Evolutionary conservation across 345 rosid species (phyloP).

Genomic region (Citrus cavaleriei): DNA sequence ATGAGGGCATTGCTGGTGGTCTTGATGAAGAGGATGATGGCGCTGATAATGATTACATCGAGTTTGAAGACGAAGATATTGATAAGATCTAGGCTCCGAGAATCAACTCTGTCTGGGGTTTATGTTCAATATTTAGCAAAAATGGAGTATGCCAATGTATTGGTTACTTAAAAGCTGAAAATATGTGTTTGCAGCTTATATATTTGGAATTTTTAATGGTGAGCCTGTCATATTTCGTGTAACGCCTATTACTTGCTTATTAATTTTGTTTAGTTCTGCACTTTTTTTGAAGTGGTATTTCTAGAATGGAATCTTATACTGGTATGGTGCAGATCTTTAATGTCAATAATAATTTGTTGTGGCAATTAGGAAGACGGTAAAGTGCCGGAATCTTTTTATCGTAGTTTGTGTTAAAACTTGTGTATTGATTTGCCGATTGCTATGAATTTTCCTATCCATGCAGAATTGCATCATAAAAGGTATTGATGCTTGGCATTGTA

Average conservation of each 20-base stretch:
- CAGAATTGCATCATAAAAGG: not conserved
- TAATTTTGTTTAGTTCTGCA: not conserved
- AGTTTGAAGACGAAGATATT: conserved; percentile 78
- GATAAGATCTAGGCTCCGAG: conserved; percentile 51
- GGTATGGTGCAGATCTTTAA: not conserved
- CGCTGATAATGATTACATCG: conserved; percentile 55
- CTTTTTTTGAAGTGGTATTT: not conserved
- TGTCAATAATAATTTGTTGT: not conserved
- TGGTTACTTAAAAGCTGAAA: conserved; percentile 6
- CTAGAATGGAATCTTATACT: not conserved
- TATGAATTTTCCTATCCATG: not conserved
- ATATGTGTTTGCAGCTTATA: not conserved
- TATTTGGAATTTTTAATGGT: conserved; percentile 2
- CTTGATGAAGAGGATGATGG: conserved; percentile 58
- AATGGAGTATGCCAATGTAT: conserved; percentile 1
- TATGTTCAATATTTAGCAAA: not conserved
- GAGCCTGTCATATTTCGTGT: not conserved
- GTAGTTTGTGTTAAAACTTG: not conserved
- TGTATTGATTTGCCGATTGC: not conserved
- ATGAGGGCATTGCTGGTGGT: conserved; percentile 66
- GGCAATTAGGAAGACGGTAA: too few species aligned
- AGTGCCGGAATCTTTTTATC: too few species aligned
- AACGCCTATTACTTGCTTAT: not conserved
- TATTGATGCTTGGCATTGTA: not conserved
- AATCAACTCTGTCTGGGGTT: not conserved